phyloP scores from a whole-genome alignment of 768 basidiomycete genomes.

The Tulasnella sp. region DNA sequence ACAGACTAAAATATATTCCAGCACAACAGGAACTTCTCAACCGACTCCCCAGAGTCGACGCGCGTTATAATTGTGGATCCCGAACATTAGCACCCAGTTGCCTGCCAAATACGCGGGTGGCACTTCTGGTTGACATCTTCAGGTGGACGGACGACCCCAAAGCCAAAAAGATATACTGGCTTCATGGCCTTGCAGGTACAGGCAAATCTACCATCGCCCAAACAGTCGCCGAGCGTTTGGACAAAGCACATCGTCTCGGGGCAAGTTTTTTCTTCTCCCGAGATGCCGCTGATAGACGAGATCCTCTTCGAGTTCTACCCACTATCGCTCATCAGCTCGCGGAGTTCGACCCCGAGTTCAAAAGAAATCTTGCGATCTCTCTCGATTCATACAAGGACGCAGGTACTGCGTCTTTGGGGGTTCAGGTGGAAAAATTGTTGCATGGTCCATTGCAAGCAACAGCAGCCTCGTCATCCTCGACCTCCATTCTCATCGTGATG shows the following conservation, averaged over 20 bases:
- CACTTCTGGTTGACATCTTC: neutral
- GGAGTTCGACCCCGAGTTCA: neutral
- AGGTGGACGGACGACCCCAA: neutral
- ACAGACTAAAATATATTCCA: too few species aligned
- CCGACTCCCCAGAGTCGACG: too few species aligned
- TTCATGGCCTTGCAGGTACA: constrained; percentile 27
- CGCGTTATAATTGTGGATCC: too few species aligned
- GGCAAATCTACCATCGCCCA: constrained; percentile 31
- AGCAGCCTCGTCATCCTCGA: too few species aligned
- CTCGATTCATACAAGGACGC: neutral
- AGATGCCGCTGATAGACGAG: constrained; percentile 6
- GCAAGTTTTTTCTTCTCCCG: constrained; percentile 27
- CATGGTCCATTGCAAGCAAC: neutral
- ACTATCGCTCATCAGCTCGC: constrained; percentile 5
- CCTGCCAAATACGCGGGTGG: neutral
- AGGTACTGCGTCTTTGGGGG: neutral
- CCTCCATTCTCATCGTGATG: constrained; percentile 1
- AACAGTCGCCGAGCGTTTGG: constrained; percentile 23
- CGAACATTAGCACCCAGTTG: too few species aligned
- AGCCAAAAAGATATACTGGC: constrained; percentile 20
- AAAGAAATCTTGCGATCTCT: neutral
- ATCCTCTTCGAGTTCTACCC: neutral
- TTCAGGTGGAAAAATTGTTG: neutral
- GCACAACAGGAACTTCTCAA: too few species aligned
- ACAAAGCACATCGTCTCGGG: constrained; percentile 22